Evolutionary conservation across 2,329 filamentous ascomycete genomes (phyloP), one percentile per base, ranked within the genome.

Genomic region (Ophiostoma angusticollis): DNA sequence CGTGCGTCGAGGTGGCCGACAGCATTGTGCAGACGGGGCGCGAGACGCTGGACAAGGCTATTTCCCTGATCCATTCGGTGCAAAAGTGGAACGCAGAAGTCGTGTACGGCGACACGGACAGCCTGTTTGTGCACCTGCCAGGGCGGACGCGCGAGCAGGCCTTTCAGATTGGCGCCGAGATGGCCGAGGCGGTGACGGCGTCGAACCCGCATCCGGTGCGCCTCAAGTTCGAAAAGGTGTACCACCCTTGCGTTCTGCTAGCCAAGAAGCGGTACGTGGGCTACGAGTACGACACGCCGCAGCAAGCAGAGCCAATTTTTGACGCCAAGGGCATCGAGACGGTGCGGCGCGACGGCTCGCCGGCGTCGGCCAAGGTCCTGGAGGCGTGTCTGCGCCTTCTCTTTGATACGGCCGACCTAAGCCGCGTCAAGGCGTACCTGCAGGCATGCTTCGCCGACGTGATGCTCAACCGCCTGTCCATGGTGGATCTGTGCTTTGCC

Each of bases 271-370:
- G 91, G 40, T 98, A 98, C 51, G 93, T 96, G 4, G 93, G 93
- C 6, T 95, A 94, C 67, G 95, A 94, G 56, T 98, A 93, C 61
- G 91, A 98, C 54, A 74, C 68, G 48, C 73, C 72, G 27, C 66
- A 71, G 13, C 91, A 98, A 54, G 63, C 57, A 8, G 75, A 78
- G 47, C 89, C 91, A 1, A 83, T 93, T 1, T 96, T 96, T 48
- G 93, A 98, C 55, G 93, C 91, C 41, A 98, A 98, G 58, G 91
- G 93, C 22, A 98, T 96, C 47, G 93, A 98, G 64, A 98, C 93
- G 0, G 89, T 98, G 7, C 78, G 93, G 2, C 75, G 91, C 35
- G 91, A 98, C 55, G 91, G 91, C 28, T 96, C 87, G 1, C 87
- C 89, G 0, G 89, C 87, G 0, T 85, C 94, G 59, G 89, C 96